These are phyloP conservation scores for Malus hybrid DNA, from an alignment of 331 rosid species.

Conservation along the genomic window DNA sequence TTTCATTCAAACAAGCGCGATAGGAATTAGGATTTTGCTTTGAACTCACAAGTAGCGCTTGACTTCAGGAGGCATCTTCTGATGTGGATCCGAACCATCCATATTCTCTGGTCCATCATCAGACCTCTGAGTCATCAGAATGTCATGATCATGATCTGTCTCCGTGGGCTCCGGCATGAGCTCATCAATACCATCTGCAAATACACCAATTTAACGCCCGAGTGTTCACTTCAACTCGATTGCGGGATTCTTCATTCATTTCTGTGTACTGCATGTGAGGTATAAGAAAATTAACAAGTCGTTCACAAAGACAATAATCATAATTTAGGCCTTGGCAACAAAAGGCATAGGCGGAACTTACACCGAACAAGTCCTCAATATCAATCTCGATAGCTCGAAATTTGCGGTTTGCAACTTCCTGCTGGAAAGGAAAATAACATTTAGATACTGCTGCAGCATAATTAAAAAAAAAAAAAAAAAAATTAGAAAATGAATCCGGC, in stretches of 20 bases:
- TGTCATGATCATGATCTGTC: slow-evolving; percentile 88
- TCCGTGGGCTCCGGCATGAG: slow-evolving; percentile 84
- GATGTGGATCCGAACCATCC: slow-evolving; percentile 74
- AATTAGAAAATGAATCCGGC: too few species aligned
- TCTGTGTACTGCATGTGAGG: slow-evolving; percentile 53
- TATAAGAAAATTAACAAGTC: too few species aligned
- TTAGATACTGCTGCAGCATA: neutral
- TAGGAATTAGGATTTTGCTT: neutral
- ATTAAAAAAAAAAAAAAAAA: too few species aligned
- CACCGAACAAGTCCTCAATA: slow-evolving; percentile 49
- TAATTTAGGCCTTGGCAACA: neutral
- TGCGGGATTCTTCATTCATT: slow-evolving; percentile 70
- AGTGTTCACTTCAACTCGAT: slow-evolving; percentile 78
- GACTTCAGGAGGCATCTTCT: slow-evolving; percentile 72
- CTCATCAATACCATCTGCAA: slow-evolving; percentile 71
- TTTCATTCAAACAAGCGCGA: neutral
- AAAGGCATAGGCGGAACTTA: slow-evolving; percentile 9
- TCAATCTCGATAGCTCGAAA: slow-evolving; percentile 49
- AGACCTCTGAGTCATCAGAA: slow-evolving; percentile 88
- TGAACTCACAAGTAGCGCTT: slow-evolving; percentile 32
- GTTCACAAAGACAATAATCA: too few species aligned
- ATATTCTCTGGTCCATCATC: slow-evolving; percentile 68
- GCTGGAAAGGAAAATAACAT: slow-evolving; percentile 36
- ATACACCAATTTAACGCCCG: slow-evolving; percentile 64
- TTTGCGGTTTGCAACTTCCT: slow-evolving; percentile 85